phyloP scores from a whole-genome alignment of 495 filamentous ascomycete genomes.

The Penicillium fimorum region DNA sequence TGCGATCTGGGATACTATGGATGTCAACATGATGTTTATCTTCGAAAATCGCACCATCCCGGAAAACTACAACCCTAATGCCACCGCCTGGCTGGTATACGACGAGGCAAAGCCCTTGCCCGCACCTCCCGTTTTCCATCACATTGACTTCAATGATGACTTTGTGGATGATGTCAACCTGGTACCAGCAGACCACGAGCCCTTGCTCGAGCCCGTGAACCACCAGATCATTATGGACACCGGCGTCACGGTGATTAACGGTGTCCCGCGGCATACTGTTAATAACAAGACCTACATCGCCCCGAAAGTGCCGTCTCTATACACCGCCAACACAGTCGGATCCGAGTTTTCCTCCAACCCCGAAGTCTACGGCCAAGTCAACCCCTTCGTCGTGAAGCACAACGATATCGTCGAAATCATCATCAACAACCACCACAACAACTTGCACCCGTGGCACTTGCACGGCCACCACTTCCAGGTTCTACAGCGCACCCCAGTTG shows the following conservation, averaged over 20 bases:
- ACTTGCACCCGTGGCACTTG: slow-evolving; percentile 64
- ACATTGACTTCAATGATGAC: slow-evolving; percentile 47
- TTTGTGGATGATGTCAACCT: slow-evolving; percentile 73
- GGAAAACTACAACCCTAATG: slow-evolving; percentile 61
- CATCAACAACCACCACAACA: slow-evolving; percentile 61
- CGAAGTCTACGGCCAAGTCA: slow-evolving; percentile 33
- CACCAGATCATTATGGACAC: slow-evolving; percentile 38
- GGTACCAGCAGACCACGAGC: slow-evolving; percentile 64
- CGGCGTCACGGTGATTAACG: slow-evolving; percentile 61
- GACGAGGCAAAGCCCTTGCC: slow-evolving; percentile 59
- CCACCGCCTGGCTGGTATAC: slow-evolving; percentile 78
- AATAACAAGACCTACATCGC: slow-evolving; percentile 48
- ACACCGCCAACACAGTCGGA: slow-evolving; percentile 57
- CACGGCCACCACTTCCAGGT: slow-evolving; percentile 60
- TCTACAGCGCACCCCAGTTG: slow-evolving; percentile 37
- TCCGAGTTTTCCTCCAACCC: slow-evolving; percentile 54
- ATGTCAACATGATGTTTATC: slow-evolving; percentile 54
- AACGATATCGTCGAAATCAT: slow-evolving; percentile 60
- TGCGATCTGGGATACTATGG: slow-evolving; percentile 57
- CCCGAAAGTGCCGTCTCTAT: slow-evolving; percentile 74
- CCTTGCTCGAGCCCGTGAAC: slow-evolving; percentile 31
- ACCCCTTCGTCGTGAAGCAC: slow-evolving; percentile 47
- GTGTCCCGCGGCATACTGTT: slow-evolving; percentile 49
- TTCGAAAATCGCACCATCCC: slow-evolving; percentile 36
- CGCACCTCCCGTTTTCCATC: slow-evolving; percentile 46